These are phyloP conservation scores for Pythium coloratum DNA, from an alignment of 352 stramenopile species.

Conservation along the genomic window DNA sequence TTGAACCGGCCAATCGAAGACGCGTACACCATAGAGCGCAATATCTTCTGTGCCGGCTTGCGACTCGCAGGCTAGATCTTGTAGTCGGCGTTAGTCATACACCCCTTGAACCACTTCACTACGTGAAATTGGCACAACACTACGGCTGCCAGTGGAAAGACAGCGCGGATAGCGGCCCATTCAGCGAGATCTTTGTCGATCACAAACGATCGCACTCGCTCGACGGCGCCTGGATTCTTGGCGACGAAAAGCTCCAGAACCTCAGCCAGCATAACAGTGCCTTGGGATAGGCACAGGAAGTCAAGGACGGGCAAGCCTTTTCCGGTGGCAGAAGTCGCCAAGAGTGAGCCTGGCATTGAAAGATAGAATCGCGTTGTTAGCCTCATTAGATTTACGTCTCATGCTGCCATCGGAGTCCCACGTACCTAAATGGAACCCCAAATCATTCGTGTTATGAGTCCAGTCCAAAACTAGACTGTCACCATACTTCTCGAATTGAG, in stretches of 20 bases:
- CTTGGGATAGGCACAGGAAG: conserved; percentile 20
- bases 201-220: conserved; percentile 13
- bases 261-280: conserved; percentile 7
- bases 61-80: neutral
- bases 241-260: conserved; percentile 15
- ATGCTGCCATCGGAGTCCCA: too few species aligned
- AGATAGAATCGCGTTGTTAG: too few species aligned
- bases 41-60: neutral
- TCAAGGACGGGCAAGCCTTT: conserved; percentile 23
- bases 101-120: conserved; percentile 1
- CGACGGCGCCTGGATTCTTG: neutral
- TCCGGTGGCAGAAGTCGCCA: neutral
- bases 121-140: neutral
- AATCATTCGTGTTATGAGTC: neutral
- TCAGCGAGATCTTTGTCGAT: conserved; percentile 29
- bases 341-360: neutral
- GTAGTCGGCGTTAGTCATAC: neutral
- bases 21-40: neutral
- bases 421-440: too few species aligned
- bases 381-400: too few species aligned
- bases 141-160: neutral
- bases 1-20: neutral
- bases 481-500: neutral
- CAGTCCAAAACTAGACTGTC: conserved; percentile 2
- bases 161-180: neutral